Evolutionary conservation across 352 stramenopile species (phyloP), one percentile per base, ranked within the genome.

Genomic region (Phytopythium sindhum): DNA sequence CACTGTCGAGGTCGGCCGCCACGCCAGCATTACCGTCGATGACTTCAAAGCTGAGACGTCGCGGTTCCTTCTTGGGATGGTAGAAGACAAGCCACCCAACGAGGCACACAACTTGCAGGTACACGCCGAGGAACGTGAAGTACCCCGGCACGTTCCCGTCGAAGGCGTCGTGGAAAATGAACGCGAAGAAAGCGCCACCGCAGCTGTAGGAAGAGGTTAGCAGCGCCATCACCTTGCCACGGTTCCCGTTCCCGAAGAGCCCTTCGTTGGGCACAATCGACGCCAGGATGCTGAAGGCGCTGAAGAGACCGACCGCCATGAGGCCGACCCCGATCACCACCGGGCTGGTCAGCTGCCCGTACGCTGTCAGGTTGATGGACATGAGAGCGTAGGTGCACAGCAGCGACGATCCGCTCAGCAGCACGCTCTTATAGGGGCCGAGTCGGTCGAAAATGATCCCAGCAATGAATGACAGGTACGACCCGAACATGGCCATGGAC

Each of bases 181-280:
- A 87, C 11, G 86, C 80, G 57, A 92, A 95, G 45, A 90, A 75
- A 2, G 86, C 86, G 19, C 84, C 84, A 14, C 86, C 86, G 31
- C 78, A 89, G 63, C 86, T 95, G 64, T 93, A 95, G 1, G 84
- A 77, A 0, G 83, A 90, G 14, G 78, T 86, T 26, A 93, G 63
- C 14, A 77, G 48, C 45, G 84, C 81, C 69, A 95, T 91, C 39
- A 95, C 74, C 56, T 93, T 93, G 54, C 84, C 86, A 33, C 86
- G 81, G 50, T 91, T 84, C 8, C 35, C 51, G 26, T 85, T 73
- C 45, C 84, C 86, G 26, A 90, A 95, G 21, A 95, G 66, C 4
- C 81, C 84, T 68, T 95, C 86, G 42, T 91, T 93, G 28, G 83
- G 70, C 9, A 91, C 84, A 42, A 95, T 88, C 12, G 83, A 87